Conservation (phyloP, 2,329 filamentous ascomycete genomes). For the Monosporascus sp. region DNA sequence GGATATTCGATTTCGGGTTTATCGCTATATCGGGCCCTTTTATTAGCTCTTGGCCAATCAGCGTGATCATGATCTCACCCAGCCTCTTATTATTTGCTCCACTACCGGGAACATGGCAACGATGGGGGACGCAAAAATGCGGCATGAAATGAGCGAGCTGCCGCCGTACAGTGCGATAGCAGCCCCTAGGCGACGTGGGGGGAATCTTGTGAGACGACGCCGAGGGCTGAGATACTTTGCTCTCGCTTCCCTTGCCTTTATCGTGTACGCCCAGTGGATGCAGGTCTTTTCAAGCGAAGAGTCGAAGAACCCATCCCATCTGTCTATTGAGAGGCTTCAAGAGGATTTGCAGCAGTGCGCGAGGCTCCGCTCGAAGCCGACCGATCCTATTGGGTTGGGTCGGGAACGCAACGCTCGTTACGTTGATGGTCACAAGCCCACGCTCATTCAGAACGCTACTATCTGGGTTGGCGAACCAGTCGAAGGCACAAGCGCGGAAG, state of each 20-base stretch:
- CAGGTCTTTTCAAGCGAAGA: conserved; percentile 27
- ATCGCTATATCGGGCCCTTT: background rate
- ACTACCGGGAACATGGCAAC: background rate
- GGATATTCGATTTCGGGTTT: background rate
- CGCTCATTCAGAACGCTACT: conserved; percentile 61
- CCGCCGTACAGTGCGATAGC: conserved; percentile 39
- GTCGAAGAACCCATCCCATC: conserved; percentile 12
- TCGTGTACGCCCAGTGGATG: conserved; percentile 45
- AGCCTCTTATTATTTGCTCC: background rate
- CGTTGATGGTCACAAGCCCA: conserved; percentile 52
- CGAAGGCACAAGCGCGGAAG: conserved; percentile 44
- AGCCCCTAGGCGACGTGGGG: conserved; percentile 22
- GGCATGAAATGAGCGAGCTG: conserved; percentile 36
- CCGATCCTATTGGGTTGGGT: conserved; percentile 50
- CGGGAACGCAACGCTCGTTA: conserved; percentile 58
- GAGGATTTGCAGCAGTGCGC: conserved; percentile 52
- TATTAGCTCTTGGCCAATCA: no score
- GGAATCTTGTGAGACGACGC: conserved; percentile 35
- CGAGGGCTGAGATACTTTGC: conserved; percentile 38
- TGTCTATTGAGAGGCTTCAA: conserved; percentile 49
- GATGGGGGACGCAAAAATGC: conserved; percentile 14
- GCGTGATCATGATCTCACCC: background rate
- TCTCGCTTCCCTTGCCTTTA: conserved; percentile 45
- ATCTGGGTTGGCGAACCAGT: conserved; percentile 61
- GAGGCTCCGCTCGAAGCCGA: conserved; percentile 48